Base-by-base conservation (phyloP, 345 rosid genomes). In the Noccaea bulbosa region DNA sequence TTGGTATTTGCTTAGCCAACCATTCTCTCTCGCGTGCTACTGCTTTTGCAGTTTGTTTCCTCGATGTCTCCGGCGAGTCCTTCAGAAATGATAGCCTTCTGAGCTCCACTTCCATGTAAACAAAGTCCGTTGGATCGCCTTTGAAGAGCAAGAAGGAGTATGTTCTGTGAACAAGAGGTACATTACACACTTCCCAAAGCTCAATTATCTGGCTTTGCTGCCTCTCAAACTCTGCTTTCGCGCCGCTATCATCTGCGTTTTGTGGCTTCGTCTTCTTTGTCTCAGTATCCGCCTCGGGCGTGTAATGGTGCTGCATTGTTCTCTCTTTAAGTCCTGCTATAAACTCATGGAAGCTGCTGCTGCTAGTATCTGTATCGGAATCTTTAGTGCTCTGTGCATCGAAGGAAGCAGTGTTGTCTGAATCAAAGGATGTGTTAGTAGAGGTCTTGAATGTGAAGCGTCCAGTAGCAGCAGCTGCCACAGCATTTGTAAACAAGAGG, bases 91-190 rank as follows among this genome's bases (percentile, higher is more conserved):
- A 74, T 60, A 90, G 71, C 58, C 96, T 86, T 72, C 96, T 79
- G 67, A 84, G 87, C 54, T 90, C 96, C 8, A 90, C 93, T 80
- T 87, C 91, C 83, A 90, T 59, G 71, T 90, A 90, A 55, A 87
- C 84, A 53, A 73, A 79, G 66, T 90, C 96, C 0, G 93, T 83
- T 64, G 88, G 88, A 68, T 87, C 96, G 5, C 96, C 96, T 79
- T 82, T 87, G 87, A 90, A 87, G 41, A 88, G 86, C 59, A 86
- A 77, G 81, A 81, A 86, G 78, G 87, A 90, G 75, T 86, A 87
- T 54, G 86, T 87, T 72, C 96, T 87, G 75, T 90, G 93, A 65
- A 86, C 81, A 79, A 90, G 58, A 35, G 93, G 87, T 8, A 85
- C 90, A 46, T 80, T 79, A 78, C 89, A 84, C 56, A 71, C 70